These are phyloP conservation scores for Tephrocybe sp. DNA, from an alignment of 768 basidiomycete genomes.

Conservation along the genomic window DNA sequence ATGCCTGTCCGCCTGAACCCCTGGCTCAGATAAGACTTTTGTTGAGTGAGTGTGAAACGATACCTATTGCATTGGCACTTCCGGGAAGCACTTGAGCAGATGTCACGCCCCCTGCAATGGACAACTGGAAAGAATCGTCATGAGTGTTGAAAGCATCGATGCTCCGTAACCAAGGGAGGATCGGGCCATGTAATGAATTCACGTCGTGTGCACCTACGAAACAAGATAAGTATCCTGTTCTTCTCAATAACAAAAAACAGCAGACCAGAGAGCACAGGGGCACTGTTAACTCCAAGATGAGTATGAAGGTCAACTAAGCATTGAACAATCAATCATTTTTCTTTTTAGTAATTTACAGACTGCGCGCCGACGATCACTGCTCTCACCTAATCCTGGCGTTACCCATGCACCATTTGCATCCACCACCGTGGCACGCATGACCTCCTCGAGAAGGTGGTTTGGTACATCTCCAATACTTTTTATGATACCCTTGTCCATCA, in stretches of 20 bases:
- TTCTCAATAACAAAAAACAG: no score
- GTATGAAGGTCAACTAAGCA: conserved; percentile 70
- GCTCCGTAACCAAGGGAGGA: conserved; percentile 76
- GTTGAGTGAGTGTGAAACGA: not conserved
- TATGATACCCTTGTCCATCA: conserved; percentile 66
- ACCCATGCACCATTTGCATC: conserved; percentile 67
- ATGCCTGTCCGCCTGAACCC: conserved; percentile 76
- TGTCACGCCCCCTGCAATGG: conserved; percentile 87
- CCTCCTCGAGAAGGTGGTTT: conserved; percentile 30
- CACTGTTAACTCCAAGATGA: conserved; percentile 70
- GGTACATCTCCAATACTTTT: conserved; percentile 56
- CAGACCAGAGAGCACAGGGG: conserved; percentile 52
- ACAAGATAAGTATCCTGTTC: no score
- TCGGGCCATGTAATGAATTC: conserved; percentile 65
- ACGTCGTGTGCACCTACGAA: conserved; percentile 48
- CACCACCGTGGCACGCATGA: conserved; percentile 47
- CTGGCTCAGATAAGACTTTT: not conserved
- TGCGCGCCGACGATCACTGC: not conserved
- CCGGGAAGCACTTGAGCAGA: conserved; percentile 82
- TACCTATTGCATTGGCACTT: conserved; percentile 72
- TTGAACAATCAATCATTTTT: no score
- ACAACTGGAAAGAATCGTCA: conserved; percentile 68
- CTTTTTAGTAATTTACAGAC: not conserved
- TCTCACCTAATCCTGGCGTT: conserved; percentile 60
- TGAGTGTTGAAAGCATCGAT: conserved; percentile 87